These are phyloP conservation scores for Alternaria brassicae DNA, from an alignment of 2,329 filamentous ascomycete genomes.

Conservation along the genomic window DNA sequence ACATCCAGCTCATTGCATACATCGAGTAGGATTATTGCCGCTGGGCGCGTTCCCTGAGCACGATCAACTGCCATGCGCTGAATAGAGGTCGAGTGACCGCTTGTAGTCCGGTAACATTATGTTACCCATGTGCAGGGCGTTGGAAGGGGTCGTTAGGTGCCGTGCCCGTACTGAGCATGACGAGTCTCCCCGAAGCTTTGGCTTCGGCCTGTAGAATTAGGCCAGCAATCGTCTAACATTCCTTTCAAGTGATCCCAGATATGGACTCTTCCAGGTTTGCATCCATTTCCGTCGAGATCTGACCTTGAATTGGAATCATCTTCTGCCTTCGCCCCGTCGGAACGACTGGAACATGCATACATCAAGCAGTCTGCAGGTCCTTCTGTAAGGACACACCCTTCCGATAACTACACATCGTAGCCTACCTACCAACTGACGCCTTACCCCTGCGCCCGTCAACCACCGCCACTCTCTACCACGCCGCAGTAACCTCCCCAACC, in stretches of 20 bases:
- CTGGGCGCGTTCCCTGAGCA: constrained; percentile 6
- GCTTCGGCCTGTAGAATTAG: constrained; percentile 29
- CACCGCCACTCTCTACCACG: constrained; percentile 29
- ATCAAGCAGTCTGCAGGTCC: constrained; percentile 18
- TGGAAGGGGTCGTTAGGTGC: constrained; percentile 30
- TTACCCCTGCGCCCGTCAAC: constrained; percentile 28
- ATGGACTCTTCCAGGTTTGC: constrained; percentile 24
- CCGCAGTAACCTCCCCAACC: constrained; percentile 31
- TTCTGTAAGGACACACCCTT: constrained; percentile 32
- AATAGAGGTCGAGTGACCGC: constrained; percentile 20
- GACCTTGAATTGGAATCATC: constrained; percentile 10
- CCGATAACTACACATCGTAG: constrained; percentile 28
- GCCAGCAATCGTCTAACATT: constrained; percentile 32
- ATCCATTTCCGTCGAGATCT: constrained; percentile 34
- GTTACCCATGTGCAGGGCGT: constrained; percentile 26
- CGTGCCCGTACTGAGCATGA: constrained; percentile 26
- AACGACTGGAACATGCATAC: constrained; percentile 16
- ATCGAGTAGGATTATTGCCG: constrained; percentile 9
- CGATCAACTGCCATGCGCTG: neutral
- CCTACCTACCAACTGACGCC: constrained; percentile 22
- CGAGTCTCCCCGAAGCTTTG: constrained; percentile 27
- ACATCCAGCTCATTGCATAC: constrained; percentile 14
- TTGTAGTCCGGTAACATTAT: constrained; percentile 25
- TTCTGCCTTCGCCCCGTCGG: constrained; percentile 29
- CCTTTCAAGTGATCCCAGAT: constrained; percentile 20